Evolutionary conservation across 768 basidiomycete genomes (phyloP), one percentile per base, ranked within the genome.

Genomic region (Pleurotus pulmonarius): DNA sequence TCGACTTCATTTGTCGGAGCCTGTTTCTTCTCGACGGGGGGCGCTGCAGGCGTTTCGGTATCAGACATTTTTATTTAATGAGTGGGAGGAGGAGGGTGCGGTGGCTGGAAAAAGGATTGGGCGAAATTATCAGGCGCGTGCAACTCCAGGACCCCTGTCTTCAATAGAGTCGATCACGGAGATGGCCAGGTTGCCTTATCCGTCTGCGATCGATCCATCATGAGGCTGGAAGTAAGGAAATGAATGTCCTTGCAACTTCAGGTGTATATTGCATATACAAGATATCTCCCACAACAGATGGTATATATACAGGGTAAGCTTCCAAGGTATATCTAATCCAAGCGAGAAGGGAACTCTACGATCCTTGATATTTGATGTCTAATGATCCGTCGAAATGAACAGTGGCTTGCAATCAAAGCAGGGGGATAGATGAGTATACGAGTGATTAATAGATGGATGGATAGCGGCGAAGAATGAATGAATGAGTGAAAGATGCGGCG

Each of bases 1-100:
- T 93, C 91, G 11, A 77, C 80, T 69, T 90, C 88, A 15, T 79
- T 74, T 45, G 85, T 80, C 57, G 85, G 78, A 56, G 74, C 70
- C 13, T 76, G 66, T 60, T 84, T 82, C 67, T 84, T 83, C 58
- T 73, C 75, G n/a, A 62, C 65, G 6, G 71, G 67, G 3, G 69
- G 54, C 70, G 48, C 20, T 18, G 54, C 43, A 26, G 58, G 44
- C 15, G 80, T 80, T 63, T 83, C 81, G 18, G 76, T 64, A 63
- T 89, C 88, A 56, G 87, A 77, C 88, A 90, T 90, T 34, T 34
- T 34, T 59, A 58, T 54, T 45, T 49, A 51, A 41, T n/a, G 43
- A 54, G 8, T 45, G 13, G 18, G 26, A 56, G 56, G 61, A 57
- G 59, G 56, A 61, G 56, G 47, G 58, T 58, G 56, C 58, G 49